These are phyloP conservation scores for Magnusiomyces paraingens DNA, from an alignment of 1,139 yeast genomes.

Conservation along the genomic window DNA sequence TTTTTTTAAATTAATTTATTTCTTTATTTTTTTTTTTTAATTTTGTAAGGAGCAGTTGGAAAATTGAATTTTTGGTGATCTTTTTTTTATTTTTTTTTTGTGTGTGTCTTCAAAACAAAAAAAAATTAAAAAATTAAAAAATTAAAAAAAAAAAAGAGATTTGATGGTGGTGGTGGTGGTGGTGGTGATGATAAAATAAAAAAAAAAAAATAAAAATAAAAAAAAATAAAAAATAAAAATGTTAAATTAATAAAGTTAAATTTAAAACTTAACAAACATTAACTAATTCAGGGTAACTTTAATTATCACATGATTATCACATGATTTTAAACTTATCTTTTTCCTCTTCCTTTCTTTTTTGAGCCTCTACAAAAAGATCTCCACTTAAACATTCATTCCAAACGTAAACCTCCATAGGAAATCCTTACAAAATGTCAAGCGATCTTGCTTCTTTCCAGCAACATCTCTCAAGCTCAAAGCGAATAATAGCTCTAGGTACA, in stretches of 20 bases:
- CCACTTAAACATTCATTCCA: too few relatives aligned
- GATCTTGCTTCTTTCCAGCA: constrained; percentile 49
- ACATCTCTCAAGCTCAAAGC: constrained; percentile 44
- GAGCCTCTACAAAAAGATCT: background rate
- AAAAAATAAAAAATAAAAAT: background rate
- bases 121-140: background rate
- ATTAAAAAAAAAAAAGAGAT: constrained; percentile 1
- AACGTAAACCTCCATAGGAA: too few relatives aligned
- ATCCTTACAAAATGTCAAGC: constrained; percentile 9
- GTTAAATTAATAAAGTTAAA: too few relatives aligned
- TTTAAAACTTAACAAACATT: too few relatives aligned
- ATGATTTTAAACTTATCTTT: background rate
- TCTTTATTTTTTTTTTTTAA: too few relatives aligned
- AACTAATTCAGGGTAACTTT: background rate
- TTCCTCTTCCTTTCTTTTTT: background rate
- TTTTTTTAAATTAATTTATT: too few relatives aligned
- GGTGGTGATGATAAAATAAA: too few relatives aligned
- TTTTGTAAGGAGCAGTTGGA: background rate
- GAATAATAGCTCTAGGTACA: constrained; percentile 54
- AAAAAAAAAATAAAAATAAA: background rate
- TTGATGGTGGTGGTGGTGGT: too few relatives aligned
- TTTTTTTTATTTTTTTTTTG: too few relatives aligned
- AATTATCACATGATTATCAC: background rate
- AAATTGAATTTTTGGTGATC: background rate
- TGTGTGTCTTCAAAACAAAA: background rate